Percentiles rank a stretch among this genome's conserved stretches.
These are phyloP conservation scores for Aegilops tauschii DNA, from an alignment of 176 grass and related monocot species.

Conservation along the genomic window DNA sequence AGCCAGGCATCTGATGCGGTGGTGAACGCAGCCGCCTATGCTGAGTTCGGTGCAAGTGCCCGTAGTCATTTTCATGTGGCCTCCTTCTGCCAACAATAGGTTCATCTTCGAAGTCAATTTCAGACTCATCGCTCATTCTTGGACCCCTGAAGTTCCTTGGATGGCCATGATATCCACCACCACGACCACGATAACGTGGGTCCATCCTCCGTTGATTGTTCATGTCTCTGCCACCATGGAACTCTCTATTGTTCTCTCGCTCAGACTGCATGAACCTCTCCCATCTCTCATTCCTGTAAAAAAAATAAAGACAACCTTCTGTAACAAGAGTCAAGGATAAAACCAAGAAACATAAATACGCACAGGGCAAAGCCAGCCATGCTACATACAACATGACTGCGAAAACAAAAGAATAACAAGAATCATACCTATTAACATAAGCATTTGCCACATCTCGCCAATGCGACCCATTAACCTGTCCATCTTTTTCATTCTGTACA, in stretches of 20 bases:
- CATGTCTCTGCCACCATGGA: constrained; percentile 31
- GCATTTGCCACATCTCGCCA: constrained; percentile 27
- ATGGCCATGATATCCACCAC: constrained; percentile 19
- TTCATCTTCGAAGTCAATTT: constrained; percentile 31
- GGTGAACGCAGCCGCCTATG: constrained; percentile 31
- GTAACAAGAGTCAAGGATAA: constrained; percentile 32
- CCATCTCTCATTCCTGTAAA: constrained; percentile 60
- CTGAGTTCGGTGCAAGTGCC: constrained; percentile 3
- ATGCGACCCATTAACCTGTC: constrained; percentile 30
- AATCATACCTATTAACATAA: constrained; percentile 59
- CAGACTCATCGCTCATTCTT: constrained; percentile 36
- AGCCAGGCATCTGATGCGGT: neutral
- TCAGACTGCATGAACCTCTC: constrained; percentile 46
- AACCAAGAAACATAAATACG: constrained; percentile 7
- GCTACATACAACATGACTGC: neutral
- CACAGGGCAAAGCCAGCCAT: neutral
- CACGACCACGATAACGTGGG: constrained; percentile 22
- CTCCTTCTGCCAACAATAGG: constrained; percentile 16
- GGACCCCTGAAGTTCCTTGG: constrained; percentile 39
- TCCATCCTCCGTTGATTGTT: constrained; percentile 32
- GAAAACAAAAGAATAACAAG: constrained; percentile 5
- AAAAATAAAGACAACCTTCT: neutral
- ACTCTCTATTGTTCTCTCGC: constrained; percentile 32
- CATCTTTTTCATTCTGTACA: constrained; percentile 40
- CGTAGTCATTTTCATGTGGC: constrained; percentile 36